phyloP scores from a whole-genome alignment of 805 yeast genomes.

The Jamesozyma lodderae region DNA sequence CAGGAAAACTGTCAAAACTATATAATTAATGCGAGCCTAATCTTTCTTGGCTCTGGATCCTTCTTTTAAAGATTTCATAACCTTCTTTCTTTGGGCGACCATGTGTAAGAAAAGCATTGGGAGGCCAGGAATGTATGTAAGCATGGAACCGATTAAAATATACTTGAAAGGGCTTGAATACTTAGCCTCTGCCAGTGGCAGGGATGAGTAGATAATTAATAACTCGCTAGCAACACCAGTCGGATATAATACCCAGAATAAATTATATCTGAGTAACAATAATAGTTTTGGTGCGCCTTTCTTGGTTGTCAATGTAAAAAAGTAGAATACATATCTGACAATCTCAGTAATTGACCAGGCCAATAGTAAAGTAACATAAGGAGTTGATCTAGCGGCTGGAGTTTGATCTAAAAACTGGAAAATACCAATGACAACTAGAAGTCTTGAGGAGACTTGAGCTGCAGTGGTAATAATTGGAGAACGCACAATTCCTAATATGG shows the following conservation, averaged over 20 bases:
- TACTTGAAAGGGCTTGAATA: conserved; percentile 46
- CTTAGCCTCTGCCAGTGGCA: conserved; percentile 53
- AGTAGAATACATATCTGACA: conserved; percentile 78
- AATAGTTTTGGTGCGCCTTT: conserved; percentile 53
- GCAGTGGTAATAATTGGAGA: conserved; percentile 78
- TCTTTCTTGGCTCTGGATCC: conserved; percentile 2
- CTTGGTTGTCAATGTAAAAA: conserved; percentile 17
- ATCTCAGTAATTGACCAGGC: conserved; percentile 97
- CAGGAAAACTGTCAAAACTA: too few relatives aligned
- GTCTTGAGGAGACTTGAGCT: conserved; percentile 80
- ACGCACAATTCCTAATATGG: conserved; percentile 69
- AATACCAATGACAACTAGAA: conserved; percentile 75
- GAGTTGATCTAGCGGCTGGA: conserved; percentile 34
- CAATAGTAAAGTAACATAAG: conserved; percentile 55
- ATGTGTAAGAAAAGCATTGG: conserved; percentile 78
- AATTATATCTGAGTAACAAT: conserved; percentile 69
- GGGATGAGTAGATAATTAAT: conserved; percentile 55
- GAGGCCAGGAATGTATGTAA: conserved; percentile 78
- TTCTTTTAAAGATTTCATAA: conserved; percentile 37
- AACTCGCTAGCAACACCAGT: conserved; percentile 86
- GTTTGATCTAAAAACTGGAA: conserved; percentile 74
- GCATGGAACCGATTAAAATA: conserved; percentile 47
- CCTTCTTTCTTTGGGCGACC: conserved; percentile 81
- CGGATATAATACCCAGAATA: conserved; percentile 80
- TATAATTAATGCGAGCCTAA: too few relatives aligned